Base-by-base conservation (phyloP, 495 filamentous ascomycete genomes). In the Aspergillus campestris region DNA sequence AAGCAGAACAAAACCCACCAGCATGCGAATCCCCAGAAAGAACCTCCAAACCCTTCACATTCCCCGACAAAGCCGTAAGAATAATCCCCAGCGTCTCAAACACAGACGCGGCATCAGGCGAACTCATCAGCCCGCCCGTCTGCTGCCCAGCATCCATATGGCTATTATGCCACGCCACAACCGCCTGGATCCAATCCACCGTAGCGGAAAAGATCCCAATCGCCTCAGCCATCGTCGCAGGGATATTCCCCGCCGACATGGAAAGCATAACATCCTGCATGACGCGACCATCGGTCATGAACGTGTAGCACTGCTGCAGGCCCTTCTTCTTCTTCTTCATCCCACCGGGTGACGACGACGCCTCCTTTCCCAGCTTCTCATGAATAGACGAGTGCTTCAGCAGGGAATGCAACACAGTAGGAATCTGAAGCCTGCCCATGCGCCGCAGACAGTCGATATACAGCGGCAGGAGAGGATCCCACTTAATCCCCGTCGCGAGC, bases 361-460 rank as follows among this genome's bases (percentile, higher is more conserved):
- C 18, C 18, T 24, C 18, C 18, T 24, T 24, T 24, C 18, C 18
- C 18, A 24, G 48, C 30, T 58, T 55, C 35, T 64, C 62, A 18
- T 49, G 52, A 40, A 71, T 60, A 9, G 64, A 68, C 12, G 83
- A 86, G 50, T 79, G 78, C 34, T 73, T 72, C 50, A 80, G 72
- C 3, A 87, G 60, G 5, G 71, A 73, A n/a, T 61, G 53, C 45
- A 89, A 65, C 3, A 85, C 69, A 7, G 75, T 72, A 0, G 77
- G 67, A 5, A 69, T 65, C 47, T 80, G 76, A 29, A 84, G 65
- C 45, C 70, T 57, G 7, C 70, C 70, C 35, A 65, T 57, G 31
- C 73, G 69, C 30, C 80, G 71, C 27, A 89, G 70, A 10, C 70
- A 69, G 57, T 83, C 71, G 29, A 84, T 59, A 62, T 89, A 90